Conservation (phyloP, 1,284 basidiomycete genomes). For the Wallemia ichthyophaga region DNA sequence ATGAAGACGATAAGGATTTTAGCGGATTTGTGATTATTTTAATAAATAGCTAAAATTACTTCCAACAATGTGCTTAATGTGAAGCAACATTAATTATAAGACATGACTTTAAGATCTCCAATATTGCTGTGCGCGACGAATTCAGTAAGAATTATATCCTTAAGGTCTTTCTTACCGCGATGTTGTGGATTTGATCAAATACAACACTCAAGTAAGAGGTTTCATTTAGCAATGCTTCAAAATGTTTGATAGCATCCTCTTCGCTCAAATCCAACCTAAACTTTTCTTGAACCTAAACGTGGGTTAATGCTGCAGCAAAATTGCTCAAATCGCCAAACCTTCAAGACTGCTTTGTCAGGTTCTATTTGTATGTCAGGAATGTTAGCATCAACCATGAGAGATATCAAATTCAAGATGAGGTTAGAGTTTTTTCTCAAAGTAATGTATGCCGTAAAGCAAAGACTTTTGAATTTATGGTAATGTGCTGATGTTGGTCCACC, state of each 20-base stretch:
- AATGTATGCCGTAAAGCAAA: constrained; percentile 87
- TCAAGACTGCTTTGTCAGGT: constrained; percentile 27
- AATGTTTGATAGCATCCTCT: constrained; percentile 89
- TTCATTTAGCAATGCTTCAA: constrained; percentile 74
- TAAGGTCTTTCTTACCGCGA: not conserved
- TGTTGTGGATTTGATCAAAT: constrained; percentile 62
- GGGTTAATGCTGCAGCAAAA: not conserved
- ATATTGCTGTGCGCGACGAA: no score
- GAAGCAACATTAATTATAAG: no score
- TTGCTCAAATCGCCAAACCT: constrained; percentile 13
- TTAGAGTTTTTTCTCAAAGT: constrained; percentile 91
- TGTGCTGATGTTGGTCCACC: constrained; percentile 75
- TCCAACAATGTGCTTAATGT: no score
- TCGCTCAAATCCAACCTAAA: constrained; percentile 78
- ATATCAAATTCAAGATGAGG: constrained; percentile 80
- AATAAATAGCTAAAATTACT: no score
- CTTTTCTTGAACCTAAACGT: constrained; percentile 70
- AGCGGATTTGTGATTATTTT: no score
- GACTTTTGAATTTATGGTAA: constrained; percentile 76
- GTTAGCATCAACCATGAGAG: constrained; percentile 91
- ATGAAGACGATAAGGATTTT: no score
- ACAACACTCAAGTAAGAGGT: constrained; percentile 81
- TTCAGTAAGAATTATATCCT: no score
- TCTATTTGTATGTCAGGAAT: constrained; percentile 81
- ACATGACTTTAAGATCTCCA: no score